Percentiles rank a stretch among this genome's conserved stretches.
Conservation (phyloP, 768 basidiomycete genomes). For the Rhizopogon salebrosus region DNA sequence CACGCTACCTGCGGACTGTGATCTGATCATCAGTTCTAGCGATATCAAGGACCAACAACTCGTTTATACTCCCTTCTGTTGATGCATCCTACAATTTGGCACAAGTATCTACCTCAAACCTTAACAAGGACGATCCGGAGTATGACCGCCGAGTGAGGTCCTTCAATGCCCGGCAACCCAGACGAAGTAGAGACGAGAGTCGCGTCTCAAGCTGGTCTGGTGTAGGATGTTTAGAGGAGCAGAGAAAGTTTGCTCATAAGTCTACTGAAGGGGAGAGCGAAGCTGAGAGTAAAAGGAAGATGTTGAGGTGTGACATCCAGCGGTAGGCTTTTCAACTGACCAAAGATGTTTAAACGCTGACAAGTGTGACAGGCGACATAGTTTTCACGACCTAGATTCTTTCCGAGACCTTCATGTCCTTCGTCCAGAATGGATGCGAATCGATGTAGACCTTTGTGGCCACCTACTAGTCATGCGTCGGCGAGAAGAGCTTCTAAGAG, state of each 20-base stretch:
- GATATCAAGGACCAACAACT: slow-evolving; percentile 16
- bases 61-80: slow-evolving; percentile 24
- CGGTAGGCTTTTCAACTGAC: background rate
- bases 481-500: slow-evolving; percentile 61
- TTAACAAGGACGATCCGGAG: slow-evolving; percentile 5
- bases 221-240: slow-evolving; percentile 19
- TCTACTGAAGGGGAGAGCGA: slow-evolving; percentile 9
- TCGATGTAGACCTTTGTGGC: slow-evolving; percentile 76
- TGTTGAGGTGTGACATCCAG: background rate
- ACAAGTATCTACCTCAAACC: background rate
- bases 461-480: slow-evolving; percentile 66
- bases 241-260: slow-evolving; percentile 3
- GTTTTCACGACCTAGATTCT: slow-evolving; percentile 59
- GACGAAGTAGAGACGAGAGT: slow-evolving; percentile 16
- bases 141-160: slow-evolving; percentile 31
- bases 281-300: slow-evolving; percentile 5
- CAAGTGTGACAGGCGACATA: slow-evolving; percentile 41
- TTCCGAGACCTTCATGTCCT: slow-evolving; percentile 44
- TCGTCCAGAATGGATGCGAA: slow-evolving; percentile 60
- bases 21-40: slow-evolving; percentile 13
- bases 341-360: slow-evolving; percentile 2
- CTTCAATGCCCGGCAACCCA: slow-evolving; percentile 12
- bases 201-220: slow-evolving; percentile 49
- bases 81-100: slow-evolving; percentile 8
- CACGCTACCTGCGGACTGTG: background rate